Evolutionary conservation across 345 rosid genomes (phyloP), one percentile per base, ranked within the genome.

Genomic region (Tarenaya hassleriana): DNA sequence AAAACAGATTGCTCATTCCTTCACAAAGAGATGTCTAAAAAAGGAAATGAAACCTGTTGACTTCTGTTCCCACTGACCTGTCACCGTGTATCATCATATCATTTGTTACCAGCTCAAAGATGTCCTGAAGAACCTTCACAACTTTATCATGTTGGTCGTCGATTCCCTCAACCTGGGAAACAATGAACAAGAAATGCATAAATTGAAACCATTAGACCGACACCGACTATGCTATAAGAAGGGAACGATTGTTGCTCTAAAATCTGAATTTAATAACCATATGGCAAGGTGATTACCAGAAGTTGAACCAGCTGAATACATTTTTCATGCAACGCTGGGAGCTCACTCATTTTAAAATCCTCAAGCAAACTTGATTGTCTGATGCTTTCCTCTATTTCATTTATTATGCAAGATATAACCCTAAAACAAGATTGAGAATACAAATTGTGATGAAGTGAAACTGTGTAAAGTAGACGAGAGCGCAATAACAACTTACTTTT

Each of bases 111-210:
- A 91, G 71, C 71, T 91, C 96, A 76, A 87, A 87, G 48, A 91
- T 80, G 70, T 91, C 98, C 47, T 91, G 98, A 52, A 91, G 95
- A 73, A 77, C 76, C 67, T 73, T 79, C 58, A 84, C 89, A 58
- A 87, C 86, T 54, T 79, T 73, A 47, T 45, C 60, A 47, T 53
- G 73, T 33, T 76, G 77, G 41, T 67, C 57, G 69, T 75, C 75
- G 50, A 75, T 69, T 69, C 91, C 86, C 71, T 79, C 83, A 56
- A 73, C 73, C 88, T 79, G 62, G 44, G 46, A 62, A 21, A 52
- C 37, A 67, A 19, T 55, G 47, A 67, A 54, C 11, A 60, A 43
- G 4, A 8, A 43, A 71, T 29, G 35, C 16, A 47, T 19, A 7
- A 57, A 34, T 56, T 45, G 8, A 7, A 41, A 27, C 5, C 34